Evolutionary conservation across 257 asterid genomes (phyloP).

Genomic region (Prunella vulgaris): DNA sequence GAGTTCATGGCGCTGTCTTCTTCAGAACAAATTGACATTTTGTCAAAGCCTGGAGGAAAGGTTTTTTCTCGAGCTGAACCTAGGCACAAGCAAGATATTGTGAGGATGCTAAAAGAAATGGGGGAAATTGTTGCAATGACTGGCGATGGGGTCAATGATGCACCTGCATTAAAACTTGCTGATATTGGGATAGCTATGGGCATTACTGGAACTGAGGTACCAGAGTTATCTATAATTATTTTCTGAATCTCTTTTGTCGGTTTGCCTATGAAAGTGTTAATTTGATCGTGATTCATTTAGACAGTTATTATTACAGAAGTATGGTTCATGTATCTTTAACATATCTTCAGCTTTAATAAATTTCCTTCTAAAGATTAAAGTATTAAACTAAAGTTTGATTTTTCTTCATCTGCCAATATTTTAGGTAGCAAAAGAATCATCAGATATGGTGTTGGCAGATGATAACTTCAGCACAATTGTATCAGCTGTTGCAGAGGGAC

Average conservation of each 20-base stretch:
- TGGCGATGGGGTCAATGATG: slow-evolving; percentile 97
- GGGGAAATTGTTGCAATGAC: slow-evolving; percentile 96
- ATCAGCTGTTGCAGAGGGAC: slow-evolving; percentile 81
- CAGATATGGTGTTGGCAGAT: slow-evolving; percentile 92
- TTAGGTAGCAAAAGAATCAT: slow-evolving; percentile 86
- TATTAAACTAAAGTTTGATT: not conserved
- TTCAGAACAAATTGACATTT: slow-evolving; percentile 48
- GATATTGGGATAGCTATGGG: slow-evolving; percentile 98
- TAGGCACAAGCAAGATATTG: slow-evolving; percentile 85
- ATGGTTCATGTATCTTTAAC: too few species aligned
- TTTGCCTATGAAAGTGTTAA: not conserved
- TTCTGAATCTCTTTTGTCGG: not conserved
- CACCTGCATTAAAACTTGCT: slow-evolving; percentile 90
- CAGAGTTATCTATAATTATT: not conserved
- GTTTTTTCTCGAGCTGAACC: slow-evolving; percentile 94
- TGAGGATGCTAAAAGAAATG: slow-evolving; percentile 74
- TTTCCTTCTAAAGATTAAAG: not conserved
- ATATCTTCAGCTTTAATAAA: not conserved
- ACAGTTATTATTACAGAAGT: too few species aligned
- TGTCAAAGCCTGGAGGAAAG: slow-evolving; percentile 68
- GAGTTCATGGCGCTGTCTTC: slow-evolving; percentile 74
- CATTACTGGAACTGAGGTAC: slow-evolving; percentile 87
- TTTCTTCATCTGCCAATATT: not conserved
- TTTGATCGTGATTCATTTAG: not conserved
- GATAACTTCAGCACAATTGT: slow-evolving; percentile 93